Percentiles rank a stretch among this genome's conserved stretches.
Evolutionary conservation across 116 monocot species (phyloP).

Genomic region (Dioscorea cayenensis): DNA sequence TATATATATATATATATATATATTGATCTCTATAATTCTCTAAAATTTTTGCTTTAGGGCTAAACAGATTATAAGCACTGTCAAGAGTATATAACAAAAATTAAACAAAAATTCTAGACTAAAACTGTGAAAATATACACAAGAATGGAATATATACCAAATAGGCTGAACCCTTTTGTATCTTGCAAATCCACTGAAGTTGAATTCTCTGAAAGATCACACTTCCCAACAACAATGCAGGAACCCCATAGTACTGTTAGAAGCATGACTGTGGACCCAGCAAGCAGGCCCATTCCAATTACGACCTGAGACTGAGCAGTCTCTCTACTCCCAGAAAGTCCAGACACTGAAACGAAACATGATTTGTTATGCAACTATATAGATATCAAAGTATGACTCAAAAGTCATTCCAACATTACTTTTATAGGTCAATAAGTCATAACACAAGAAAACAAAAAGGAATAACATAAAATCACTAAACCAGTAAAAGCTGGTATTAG

Average conservation of each 20-base stretch:
- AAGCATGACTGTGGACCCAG: slow-evolving; percentile 90
- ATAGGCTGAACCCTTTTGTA: slow-evolving; percentile 66
- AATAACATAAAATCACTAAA: too few relatives aligned
- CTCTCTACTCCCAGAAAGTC: slow-evolving; percentile 89
- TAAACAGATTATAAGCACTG: not conserved
- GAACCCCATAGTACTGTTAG: slow-evolving; percentile 90
- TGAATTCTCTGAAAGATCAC: slow-evolving; percentile 65
- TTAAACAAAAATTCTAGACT: not conserved
- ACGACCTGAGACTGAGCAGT: slow-evolving; percentile 82
- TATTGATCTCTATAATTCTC: too few relatives aligned
- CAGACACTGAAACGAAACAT: slow-evolving; percentile 60
- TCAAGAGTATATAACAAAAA: not conserved
- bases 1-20: too few relatives aligned
- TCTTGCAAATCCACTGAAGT: slow-evolving; percentile 74
- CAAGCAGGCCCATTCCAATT: slow-evolving; percentile 95
- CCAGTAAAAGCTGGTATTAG: too few relatives aligned
- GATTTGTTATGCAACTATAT: not conserved
- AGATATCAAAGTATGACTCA: too few relatives aligned
- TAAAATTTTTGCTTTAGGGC: too few relatives aligned
- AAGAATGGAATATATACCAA: slow-evolving; percentile 31
- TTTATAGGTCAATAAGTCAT: too few relatives aligned
- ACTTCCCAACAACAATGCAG: slow-evolving; percentile 83
- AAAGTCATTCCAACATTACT: too few relatives aligned
- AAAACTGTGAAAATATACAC: not conserved
- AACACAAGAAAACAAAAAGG: too few relatives aligned